phyloP scores from a whole-genome alignment of 306 rosid genomes.

The Gastrolobium villosum region DNA sequence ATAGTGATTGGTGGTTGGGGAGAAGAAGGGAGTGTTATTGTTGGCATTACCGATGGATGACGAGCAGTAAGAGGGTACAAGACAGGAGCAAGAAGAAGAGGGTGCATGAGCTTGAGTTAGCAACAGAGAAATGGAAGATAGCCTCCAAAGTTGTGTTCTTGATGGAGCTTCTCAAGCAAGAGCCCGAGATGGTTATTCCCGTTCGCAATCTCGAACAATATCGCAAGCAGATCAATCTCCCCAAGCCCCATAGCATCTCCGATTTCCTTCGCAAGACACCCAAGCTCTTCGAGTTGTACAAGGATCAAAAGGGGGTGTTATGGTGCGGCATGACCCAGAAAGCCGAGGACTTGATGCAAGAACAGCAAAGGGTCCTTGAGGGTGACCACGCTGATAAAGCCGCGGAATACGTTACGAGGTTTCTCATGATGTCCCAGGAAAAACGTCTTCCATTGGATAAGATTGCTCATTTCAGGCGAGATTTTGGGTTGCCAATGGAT shows the following conservation, averaged over 20 bases:
- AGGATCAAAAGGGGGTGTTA: slow-evolving; percentile 61
- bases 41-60: slow-evolving; percentile 47
- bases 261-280: slow-evolving; percentile 79
- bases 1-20: background rate
- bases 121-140: slow-evolving; percentile 78
- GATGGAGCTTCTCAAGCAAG: slow-evolving; percentile 71
- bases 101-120: slow-evolving; percentile 74
- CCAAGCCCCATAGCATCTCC: slow-evolving; percentile 76
- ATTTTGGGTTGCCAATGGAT: slow-evolving; percentile 56
- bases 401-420: slow-evolving; percentile 73
- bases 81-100: slow-evolving; percentile 66
- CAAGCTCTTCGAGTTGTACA: slow-evolving; percentile 68
- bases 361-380: slow-evolving; percentile 59
- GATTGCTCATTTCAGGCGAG: slow-evolving; percentile 56
- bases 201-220: slow-evolving; percentile 67
- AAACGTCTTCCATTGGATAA: slow-evolving; percentile 72
- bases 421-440: slow-evolving; percentile 71
- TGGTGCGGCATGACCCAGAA: slow-evolving; percentile 80
- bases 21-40: background rate
- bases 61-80: slow-evolving; percentile 56
- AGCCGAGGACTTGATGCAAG: slow-evolving; percentile 68
- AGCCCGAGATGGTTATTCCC: slow-evolving; percentile 78
- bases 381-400: slow-evolving; percentile 60
- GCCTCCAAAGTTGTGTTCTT: slow-evolving; percentile 59
- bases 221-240: slow-evolving; percentile 73